Evolutionary conservation across 163 green algal genomes (phyloP).

Genomic region (Scenedesmus sp.): DNA sequence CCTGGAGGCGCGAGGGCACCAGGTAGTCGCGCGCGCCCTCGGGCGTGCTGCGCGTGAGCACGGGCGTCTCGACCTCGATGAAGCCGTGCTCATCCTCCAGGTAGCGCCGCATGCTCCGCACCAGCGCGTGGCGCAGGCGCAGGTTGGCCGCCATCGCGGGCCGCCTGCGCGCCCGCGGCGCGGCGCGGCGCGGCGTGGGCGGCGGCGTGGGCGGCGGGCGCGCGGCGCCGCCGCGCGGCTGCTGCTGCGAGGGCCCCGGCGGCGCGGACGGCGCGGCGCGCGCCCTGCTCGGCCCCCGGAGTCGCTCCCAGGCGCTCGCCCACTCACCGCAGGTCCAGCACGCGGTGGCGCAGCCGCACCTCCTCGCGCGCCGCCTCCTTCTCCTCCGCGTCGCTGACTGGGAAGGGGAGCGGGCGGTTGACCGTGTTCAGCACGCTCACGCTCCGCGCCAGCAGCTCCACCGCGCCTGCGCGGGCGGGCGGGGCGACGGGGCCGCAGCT

Average conservation of each 20-base stretch:
- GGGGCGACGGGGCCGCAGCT: too few relatives aligned
- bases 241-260: too few relatives aligned
- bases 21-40: slow-evolving; percentile 98
- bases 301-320: too few relatives aligned
- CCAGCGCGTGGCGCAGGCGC: slow-evolving; percentile 80
- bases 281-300: too few relatives aligned
- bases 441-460: slow-evolving; percentile 80
- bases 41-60: slow-evolving; percentile 93
- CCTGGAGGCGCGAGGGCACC: slow-evolving; percentile 79
- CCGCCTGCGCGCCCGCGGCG: not conserved
- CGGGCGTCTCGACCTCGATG: slow-evolving; percentile 96
- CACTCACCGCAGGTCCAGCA: slow-evolving; percentile 91
- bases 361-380: slow-evolving; percentile 82
- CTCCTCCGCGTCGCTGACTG: slow-evolving; percentile 75
- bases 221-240: too few relatives aligned
- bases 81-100: slow-evolving; percentile 86
- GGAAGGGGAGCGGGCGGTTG: slow-evolving; percentile 88
- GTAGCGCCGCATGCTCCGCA: slow-evolving; percentile 77
- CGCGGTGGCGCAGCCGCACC: slow-evolving; percentile 84
- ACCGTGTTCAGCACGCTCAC: slow-evolving; percentile 90
- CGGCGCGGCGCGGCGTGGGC: too few relatives aligned
- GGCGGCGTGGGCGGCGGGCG: too few relatives aligned
- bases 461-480: slow-evolving; percentile 13
- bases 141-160: slow-evolving; percentile 93
- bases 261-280: too few relatives aligned